These are phyloP conservation scores for Arachis monticola DNA, from an alignment of 331 rosid genomes.

Conservation along the genomic window DNA sequence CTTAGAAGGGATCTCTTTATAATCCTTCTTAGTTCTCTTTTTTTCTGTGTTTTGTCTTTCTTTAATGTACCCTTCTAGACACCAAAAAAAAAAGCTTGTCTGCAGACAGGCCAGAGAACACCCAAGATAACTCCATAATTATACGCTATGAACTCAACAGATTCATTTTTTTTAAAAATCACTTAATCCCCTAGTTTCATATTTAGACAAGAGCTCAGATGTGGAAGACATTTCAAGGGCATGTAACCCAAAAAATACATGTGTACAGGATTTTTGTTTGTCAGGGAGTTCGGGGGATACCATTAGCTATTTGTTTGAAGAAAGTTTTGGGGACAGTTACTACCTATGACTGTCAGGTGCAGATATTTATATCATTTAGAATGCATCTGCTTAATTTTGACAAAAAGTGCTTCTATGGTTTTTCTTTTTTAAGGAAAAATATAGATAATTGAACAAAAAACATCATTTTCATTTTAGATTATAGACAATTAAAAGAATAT, in stretches of 20 bases:
- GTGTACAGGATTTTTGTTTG: no score
- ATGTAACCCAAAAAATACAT: background rate
- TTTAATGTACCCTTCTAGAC: no score
- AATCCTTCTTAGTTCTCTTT: no score
- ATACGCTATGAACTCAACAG: background rate
- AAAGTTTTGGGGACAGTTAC: background rate
- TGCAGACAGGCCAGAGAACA: constrained; percentile 1
- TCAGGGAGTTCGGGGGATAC: background rate
- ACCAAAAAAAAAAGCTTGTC: background rate
- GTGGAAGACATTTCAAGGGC: background rate
- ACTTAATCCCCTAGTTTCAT: background rate
- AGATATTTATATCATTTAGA: background rate
- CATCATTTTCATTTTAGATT: background rate
- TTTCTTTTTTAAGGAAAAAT: background rate
- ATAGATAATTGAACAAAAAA: constrained; percentile 10
- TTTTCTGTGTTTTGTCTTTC: no score
- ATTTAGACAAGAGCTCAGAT: background rate
- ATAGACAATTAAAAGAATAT: constrained; percentile 12
- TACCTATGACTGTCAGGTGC: background rate
- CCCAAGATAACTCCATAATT: background rate
- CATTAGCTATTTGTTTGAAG: background rate
- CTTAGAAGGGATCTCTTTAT: no score
- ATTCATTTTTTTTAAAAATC: background rate
- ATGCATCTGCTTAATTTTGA: background rate
- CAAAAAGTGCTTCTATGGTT: background rate